A percentile compares a stretch with the other conserved stretches of the same genome.
Conservation (phyloP, 2,329 filamentous ascomycete genomes). For the Tolypocladium ovalisporum region DNA sequence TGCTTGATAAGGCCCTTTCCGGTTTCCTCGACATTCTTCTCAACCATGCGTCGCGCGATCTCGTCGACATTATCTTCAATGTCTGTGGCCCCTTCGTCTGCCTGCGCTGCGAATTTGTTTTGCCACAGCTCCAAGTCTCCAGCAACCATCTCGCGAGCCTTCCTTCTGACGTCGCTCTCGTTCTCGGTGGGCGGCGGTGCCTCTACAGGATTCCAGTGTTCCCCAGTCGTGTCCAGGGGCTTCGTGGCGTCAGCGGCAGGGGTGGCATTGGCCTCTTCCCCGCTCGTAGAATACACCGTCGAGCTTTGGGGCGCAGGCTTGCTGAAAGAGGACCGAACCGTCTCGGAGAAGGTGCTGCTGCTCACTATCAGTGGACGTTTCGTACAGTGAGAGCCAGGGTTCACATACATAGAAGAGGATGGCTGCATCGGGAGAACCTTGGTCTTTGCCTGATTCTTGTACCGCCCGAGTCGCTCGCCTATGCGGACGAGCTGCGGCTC, state of each 20-base stretch:
- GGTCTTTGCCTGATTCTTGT: constrained; percentile 34
- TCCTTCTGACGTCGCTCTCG: constrained; percentile 44
- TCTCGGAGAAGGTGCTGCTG: constrained; percentile 7
- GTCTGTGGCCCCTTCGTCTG: constrained; percentile 65
- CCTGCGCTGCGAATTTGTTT: constrained; percentile 73
- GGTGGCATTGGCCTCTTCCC: constrained; percentile 5
- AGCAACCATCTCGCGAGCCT: constrained; percentile 55
- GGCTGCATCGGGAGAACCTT: constrained; percentile 14
- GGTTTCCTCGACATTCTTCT: constrained; percentile 52
- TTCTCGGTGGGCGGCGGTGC: constrained; percentile 33
- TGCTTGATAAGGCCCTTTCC: constrained; percentile 57
- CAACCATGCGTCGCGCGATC: constrained; percentile 42
- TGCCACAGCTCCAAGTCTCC: constrained; percentile 80
- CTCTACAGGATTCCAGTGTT: constrained; percentile 23
- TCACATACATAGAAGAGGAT: background rate
- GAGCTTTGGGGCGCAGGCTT: constrained; percentile 21
- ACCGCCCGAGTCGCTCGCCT: constrained; percentile 73
- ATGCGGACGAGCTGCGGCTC: constrained; percentile 93
- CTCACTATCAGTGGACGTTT: background rate
- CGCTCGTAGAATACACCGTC: constrained; percentile 18
- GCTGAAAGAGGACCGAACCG: constrained; percentile 21
- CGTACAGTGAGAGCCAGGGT: background rate
- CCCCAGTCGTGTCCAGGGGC: constrained; percentile 6
- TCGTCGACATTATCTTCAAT: constrained; percentile 62
- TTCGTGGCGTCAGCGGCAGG: constrained; percentile 17